Evolutionary conservation across 2,329 filamentous ascomycete species (phyloP).

Genomic region (Alternaria conjuncta): DNA sequence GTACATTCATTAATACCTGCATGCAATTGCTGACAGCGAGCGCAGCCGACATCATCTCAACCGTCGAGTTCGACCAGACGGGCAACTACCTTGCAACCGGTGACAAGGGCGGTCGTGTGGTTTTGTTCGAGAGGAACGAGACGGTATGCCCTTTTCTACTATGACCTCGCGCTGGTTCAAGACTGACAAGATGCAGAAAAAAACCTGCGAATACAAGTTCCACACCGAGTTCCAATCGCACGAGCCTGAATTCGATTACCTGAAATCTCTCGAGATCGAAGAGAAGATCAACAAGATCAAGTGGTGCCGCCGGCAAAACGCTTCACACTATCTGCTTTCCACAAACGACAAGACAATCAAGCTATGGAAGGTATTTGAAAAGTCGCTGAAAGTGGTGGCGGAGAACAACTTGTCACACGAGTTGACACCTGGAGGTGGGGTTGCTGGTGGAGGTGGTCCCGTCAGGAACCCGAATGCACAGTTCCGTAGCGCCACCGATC

Average conservation of each 20-base stretch:
- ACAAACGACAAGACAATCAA: conserved; percentile 99
- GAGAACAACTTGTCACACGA: conserved; percentile 99
- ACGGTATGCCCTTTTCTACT: conserved; percentile 67
- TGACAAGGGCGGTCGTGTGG: conserved; percentile 85
- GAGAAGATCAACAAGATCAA: conserved; percentile 99
- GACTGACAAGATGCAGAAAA: conserved; percentile 71
- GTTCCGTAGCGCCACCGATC: conserved; percentile 80
- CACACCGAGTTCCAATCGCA: conserved; percentile 99
- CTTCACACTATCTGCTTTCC: conserved; percentile 95
- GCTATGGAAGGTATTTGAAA: conserved; percentile 99
- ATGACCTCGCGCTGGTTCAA: background rate
- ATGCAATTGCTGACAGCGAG: conserved; percentile 20
- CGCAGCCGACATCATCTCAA: conserved; percentile 86
- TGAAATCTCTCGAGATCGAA: conserved; percentile 99
- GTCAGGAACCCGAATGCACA: conserved; percentile 74
- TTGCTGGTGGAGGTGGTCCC: conserved; percentile 77
- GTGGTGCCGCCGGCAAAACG: conserved; percentile 98
- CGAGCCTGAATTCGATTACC: conserved; percentile 98
- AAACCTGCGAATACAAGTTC: conserved; percentile 99
- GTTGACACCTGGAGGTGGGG: conserved; percentile 75
- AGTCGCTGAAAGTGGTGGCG: conserved; percentile 97
- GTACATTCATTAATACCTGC: conserved; percentile 10
- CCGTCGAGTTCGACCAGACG: conserved; percentile 88
- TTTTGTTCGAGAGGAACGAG: conserved; percentile 91
- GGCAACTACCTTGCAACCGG: conserved; percentile 90